Percentiles rank a stretch among this genome's conserved stretches.
Conservation (phyloP, 805 yeast species). For the Pichia occidentalis region DNA sequence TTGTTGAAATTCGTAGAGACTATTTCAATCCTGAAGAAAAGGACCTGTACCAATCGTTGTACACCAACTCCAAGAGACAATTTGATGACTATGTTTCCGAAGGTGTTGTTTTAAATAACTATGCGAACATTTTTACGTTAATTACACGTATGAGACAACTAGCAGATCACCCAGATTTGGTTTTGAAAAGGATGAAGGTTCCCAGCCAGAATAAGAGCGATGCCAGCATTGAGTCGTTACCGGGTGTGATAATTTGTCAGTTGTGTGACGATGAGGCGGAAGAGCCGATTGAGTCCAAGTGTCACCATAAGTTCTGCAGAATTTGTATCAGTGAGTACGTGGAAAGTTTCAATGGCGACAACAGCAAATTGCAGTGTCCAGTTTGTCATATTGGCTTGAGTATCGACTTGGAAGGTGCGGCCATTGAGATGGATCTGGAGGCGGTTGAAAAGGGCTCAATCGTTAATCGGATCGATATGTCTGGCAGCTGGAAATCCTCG, state of each 20-base stretch:
- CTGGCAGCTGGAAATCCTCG: conserved; percentile 86
- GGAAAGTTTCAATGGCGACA: conserved; percentile 65
- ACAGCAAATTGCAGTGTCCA: conserved; percentile 71
- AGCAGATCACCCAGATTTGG: conserved; percentile 97
- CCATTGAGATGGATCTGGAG: conserved; percentile 60
- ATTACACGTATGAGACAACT: conserved; percentile 96
- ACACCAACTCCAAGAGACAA: conserved; percentile 78
- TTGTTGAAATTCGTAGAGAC: conserved; percentile 83
- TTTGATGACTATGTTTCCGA: conserved; percentile 91
- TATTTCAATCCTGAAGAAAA: conserved; percentile 91
- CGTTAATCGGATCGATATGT: conserved; percentile 81
- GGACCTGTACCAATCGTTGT: conserved; percentile 82
- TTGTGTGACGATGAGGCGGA: conserved; percentile 97
- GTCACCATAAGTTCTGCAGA: conserved; percentile 91
- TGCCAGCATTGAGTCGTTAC: conserved; percentile 26
- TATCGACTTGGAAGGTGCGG: conserved; percentile 83
- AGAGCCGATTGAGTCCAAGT: conserved; percentile 90
- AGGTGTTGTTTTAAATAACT: conserved; percentile 93
- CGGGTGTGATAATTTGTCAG: conserved; percentile 71
- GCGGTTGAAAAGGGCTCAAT: conserved; percentile 61
- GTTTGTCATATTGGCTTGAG: conserved; percentile 92
- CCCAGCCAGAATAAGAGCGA: conserved; percentile 28
- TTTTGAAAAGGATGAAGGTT: conserved; percentile 54
- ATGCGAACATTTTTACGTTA: conserved; percentile 93
- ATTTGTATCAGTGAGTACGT: conserved; percentile 87